phyloP scores from a whole-genome alignment of 1,139 yeast genomes.

The Suzukiozyma palmioleophila region DNA sequence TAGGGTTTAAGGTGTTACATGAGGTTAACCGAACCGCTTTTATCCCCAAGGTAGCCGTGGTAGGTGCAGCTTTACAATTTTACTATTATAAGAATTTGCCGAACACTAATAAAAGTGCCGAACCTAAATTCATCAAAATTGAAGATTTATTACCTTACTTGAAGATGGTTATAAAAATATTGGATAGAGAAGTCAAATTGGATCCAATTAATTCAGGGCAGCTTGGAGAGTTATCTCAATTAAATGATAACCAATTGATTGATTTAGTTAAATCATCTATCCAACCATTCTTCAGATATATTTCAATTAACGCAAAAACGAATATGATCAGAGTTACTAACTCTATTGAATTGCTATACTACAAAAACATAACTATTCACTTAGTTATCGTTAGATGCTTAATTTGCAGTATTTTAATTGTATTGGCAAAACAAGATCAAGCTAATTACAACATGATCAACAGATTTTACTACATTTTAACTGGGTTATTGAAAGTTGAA shows the following conservation, averaged over 20 bases:
- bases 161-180: conserved; percentile 18
- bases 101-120: conserved; percentile 4
- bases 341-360: conserved; percentile 41
- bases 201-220: conserved; percentile 19
- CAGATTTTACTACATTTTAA: conserved; percentile 30
- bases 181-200: conserved; percentile 17
- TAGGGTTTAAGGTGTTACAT: conserved; percentile 41
- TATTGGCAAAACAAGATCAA: conserved; percentile 11
- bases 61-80: conserved; percentile 36
- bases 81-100: conserved; percentile 17
- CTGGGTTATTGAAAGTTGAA: conserved; percentile 40
- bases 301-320: conserved; percentile 26
- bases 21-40: conserved; percentile 34
- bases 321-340: conserved; percentile 27
- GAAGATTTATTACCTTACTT: conserved; percentile 27
- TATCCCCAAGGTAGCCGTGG: conserved; percentile 35
- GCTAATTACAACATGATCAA: conserved; percentile 19
- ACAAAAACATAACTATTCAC: conserved; percentile 42
- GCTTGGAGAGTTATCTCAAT: conserved; percentile 12
- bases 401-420: conserved; percentile 27
- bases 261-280: conserved; percentile 26
- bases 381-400: conserved; percentile 36
- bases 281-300: conserved; percentile 30
- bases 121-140: conserved; percentile 17
- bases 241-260: conserved; percentile 16